These are phyloP conservation scores for Sphaerulina populicola DNA, from an alignment of 2,329 filamentous ascomycete genomes.

Conservation along the genomic window DNA sequence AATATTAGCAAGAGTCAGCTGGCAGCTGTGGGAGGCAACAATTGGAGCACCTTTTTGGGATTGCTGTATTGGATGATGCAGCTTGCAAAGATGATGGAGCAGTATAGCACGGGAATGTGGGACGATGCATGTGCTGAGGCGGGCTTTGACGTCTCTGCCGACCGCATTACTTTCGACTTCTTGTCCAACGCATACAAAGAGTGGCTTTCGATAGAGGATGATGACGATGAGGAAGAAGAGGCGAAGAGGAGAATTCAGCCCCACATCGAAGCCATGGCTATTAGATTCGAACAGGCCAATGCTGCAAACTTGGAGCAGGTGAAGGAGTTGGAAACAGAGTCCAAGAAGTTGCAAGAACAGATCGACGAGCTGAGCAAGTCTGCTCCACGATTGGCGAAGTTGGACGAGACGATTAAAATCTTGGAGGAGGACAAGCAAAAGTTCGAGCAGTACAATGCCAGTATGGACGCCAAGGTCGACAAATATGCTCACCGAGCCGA, in stretches of 20 bases:
- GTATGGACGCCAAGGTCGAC: slow-evolving; percentile 73
- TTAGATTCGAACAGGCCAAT: slow-evolving; percentile 77
- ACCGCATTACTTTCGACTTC: slow-evolving; percentile 92
- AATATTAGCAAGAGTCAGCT: slow-evolving; percentile 96
- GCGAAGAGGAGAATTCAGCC: slow-evolving; percentile 69
- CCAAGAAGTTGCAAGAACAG: slow-evolving; percentile 69
- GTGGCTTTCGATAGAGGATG: slow-evolving; percentile 72
- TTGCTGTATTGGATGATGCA: slow-evolving; percentile 99
- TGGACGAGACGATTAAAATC: slow-evolving; percentile 86
- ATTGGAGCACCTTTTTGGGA: slow-evolving; percentile 91
- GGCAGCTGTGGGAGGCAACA: slow-evolving; percentile 87
- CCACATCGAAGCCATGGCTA: slow-evolving; percentile 79
- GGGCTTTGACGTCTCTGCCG: slow-evolving; percentile 77
- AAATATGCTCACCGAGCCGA: slow-evolving; percentile 77
- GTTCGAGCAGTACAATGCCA: slow-evolving; percentile 88
- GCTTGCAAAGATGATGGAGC: slow-evolving; percentile 83
- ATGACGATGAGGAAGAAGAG: slow-evolving; percentile 77
- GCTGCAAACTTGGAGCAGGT: slow-evolving; percentile 77
- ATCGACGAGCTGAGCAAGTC: slow-evolving; percentile 85
- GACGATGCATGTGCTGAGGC: slow-evolving; percentile 83
- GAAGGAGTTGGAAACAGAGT: slow-evolving; percentile 76
- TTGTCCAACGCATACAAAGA: slow-evolving; percentile 82
- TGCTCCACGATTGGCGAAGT: slow-evolving; percentile 69
- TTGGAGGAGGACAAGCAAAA: slow-evolving; percentile 91
- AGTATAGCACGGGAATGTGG: slow-evolving; percentile 68